A percentile compares a stretch with the other conserved stretches of the same genome.
Conservation (phyloP, 2,329 filamentous ascomycete species). For the Tolypocladium ovalisporum region DNA sequence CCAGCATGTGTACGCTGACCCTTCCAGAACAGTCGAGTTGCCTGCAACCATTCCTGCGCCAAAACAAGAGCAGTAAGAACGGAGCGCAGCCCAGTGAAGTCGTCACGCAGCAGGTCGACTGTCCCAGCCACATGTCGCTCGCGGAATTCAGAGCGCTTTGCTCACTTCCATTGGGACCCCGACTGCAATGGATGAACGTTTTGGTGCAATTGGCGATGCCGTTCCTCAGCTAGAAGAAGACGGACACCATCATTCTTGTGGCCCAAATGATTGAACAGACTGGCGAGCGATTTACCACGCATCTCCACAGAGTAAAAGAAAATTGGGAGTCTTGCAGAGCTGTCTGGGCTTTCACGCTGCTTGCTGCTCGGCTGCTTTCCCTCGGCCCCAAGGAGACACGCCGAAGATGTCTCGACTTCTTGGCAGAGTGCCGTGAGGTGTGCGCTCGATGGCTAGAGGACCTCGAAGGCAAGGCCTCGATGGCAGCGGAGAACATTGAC, state of each 20-base stretch:
- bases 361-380: background rate
- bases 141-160: constrained; percentile 45
- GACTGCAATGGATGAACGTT: constrained; percentile 46
- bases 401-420: background rate
- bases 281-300: constrained; percentile 19
- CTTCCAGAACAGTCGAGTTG: background rate
- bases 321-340: constrained; percentile 2
- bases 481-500: background rate
- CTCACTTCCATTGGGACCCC: constrained; percentile 32
- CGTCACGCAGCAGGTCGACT: constrained; percentile 34
- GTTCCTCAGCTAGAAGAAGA: constrained; percentile 37
- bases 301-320: background rate
- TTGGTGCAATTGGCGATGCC: constrained; percentile 35
- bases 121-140: constrained; percentile 34
- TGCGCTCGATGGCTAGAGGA: background rate
- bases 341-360: background rate
- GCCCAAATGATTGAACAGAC: constrained; percentile 38
- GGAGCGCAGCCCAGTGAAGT: constrained; percentile 35
- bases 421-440: background rate
- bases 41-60: background rate
- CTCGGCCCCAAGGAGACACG: background rate
- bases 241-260: constrained; percentile 34
- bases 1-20: background rate
- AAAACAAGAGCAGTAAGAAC: background rate
- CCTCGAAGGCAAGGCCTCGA: background rate